A percentile compares a stretch with the other conserved stretches of the same genome.
Evolutionary conservation across 208 protist genomes (phyloP).

Genomic region (Wallacemonas collosoma): DNA sequence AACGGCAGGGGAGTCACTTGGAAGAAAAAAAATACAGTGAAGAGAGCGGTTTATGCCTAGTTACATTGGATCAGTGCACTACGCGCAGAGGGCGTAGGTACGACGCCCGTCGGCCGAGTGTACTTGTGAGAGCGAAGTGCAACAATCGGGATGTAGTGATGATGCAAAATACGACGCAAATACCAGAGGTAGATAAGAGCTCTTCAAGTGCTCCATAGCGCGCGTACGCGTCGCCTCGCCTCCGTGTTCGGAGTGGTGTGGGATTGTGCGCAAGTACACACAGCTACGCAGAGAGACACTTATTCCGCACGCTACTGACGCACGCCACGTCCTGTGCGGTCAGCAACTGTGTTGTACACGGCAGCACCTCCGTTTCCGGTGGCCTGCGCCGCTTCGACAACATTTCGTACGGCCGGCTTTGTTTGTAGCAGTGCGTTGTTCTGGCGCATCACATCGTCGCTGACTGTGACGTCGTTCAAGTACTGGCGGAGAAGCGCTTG

Average conservation of each 20-base stretch:
- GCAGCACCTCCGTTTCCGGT: neutral
- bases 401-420: conserved; percentile 42
- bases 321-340: conserved; percentile 63
- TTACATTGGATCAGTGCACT: neutral
- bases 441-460: conserved; percentile 85
- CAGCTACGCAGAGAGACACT: neutral
- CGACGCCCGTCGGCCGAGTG: no score
- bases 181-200: no score
- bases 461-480: conserved; percentile 95
- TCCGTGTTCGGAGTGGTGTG: no score
- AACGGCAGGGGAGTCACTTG: no score
- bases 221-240: no score
- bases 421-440: conserved; percentile 63
- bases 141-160: no score
- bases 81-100: no score
- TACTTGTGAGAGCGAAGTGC: no score
- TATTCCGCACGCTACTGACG: conserved; percentile 23
- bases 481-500: conserved; percentile 94
- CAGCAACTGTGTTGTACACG: conserved; percentile 71
- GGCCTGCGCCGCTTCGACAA: conserved; percentile 56
- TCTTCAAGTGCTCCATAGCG: no score
- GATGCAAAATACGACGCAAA: no score
- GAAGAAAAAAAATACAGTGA: neutral
- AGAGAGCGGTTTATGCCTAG: neutral
- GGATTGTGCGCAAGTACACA: no score